These are phyloP conservation scores for Zygosaccharomyces gambellarensis DNA, from an alignment of 805 yeast genomes.

Conservation along the genomic window DNA sequence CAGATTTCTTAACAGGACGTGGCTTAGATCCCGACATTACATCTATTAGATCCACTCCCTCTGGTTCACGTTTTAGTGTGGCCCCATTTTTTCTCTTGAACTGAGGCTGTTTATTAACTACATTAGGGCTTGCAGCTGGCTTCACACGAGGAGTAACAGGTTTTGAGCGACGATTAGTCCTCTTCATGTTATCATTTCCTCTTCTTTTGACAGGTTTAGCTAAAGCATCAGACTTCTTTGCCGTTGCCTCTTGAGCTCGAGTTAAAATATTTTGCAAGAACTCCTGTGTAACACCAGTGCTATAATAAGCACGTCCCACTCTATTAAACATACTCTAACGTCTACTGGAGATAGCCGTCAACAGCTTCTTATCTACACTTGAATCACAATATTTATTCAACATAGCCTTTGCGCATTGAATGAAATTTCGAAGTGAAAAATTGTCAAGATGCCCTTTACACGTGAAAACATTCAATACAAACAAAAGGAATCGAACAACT, in stretches of 20 bases:
- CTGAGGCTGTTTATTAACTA: conserved; percentile 20
- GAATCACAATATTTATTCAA: background rate
- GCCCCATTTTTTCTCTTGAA: conserved; percentile 12
- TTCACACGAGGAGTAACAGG: conserved; percentile 13
- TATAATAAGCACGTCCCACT: conserved; percentile 15
- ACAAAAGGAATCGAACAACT: background rate
- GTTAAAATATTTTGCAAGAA: conserved; percentile 29
- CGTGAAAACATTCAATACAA: background rate
- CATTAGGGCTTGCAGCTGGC: conserved; percentile 15
- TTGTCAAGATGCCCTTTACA: background rate
- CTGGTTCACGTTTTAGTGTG: conserved; percentile 4
- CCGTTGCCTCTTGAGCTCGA: conserved; percentile 32
- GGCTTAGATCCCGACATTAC: conserved; percentile 12
- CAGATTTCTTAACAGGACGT: background rate
- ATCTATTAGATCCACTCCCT: conserved; percentile 14
- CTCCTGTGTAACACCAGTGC: conserved; percentile 30
- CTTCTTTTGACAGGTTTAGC: conserved; percentile 7
- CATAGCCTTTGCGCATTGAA: background rate
- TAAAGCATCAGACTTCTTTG: conserved; percentile 14
- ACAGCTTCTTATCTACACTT: background rate
- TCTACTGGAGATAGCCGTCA: background rate
- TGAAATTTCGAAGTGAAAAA: conserved; percentile 1
- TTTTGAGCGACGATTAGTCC: conserved; percentile 5
- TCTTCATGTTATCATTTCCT: conserved; percentile 3
- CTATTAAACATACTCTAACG: conserved; percentile 1